Conservation (phyloP, 1,284 basidiomycete genomes). For the Polyporus tsugae region DNA sequence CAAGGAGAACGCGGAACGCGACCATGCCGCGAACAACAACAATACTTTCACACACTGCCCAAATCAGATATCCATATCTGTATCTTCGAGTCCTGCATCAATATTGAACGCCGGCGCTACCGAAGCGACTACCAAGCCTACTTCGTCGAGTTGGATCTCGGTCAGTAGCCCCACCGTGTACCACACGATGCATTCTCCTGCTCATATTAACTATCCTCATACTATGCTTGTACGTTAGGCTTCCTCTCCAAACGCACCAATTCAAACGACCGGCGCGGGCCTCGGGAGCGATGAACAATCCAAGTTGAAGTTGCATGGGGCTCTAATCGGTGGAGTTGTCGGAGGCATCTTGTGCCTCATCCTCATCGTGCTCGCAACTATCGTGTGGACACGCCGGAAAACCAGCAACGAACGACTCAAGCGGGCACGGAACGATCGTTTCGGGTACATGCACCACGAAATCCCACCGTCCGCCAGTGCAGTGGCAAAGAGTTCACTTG, state of each 20-base stretch:
- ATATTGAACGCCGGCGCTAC: neutral
- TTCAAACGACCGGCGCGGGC: neutral
- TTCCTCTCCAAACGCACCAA: neutral
- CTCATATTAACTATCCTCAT: too few species aligned
- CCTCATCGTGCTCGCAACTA: neutral
- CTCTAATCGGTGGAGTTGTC: constrained; percentile 2
- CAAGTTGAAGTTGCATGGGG: neutral
- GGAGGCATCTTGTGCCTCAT: neutral
- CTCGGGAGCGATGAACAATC: neutral
- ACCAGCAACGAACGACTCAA: neutral
- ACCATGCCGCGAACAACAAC: constrained; percentile 21
- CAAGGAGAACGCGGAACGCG: constrained; percentile 20
- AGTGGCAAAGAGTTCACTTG: neutral
- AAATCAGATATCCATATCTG: constrained; percentile 15
- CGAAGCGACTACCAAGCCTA: neutral
- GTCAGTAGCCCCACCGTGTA: neutral
- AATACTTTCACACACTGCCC: constrained; percentile 28
- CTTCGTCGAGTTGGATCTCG: neutral
- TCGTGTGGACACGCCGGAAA: neutral
- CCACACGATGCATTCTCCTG: neutral
- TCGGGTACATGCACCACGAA: neutral
- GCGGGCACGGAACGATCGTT: neutral
- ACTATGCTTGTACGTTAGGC: neutral
- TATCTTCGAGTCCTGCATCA: neutral
- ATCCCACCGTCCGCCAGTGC: neutral